These are phyloP conservation scores for Penicilliopsis zonata DNA, from an alignment of 495 filamentous ascomycete species.

Conservation along the genomic window DNA sequence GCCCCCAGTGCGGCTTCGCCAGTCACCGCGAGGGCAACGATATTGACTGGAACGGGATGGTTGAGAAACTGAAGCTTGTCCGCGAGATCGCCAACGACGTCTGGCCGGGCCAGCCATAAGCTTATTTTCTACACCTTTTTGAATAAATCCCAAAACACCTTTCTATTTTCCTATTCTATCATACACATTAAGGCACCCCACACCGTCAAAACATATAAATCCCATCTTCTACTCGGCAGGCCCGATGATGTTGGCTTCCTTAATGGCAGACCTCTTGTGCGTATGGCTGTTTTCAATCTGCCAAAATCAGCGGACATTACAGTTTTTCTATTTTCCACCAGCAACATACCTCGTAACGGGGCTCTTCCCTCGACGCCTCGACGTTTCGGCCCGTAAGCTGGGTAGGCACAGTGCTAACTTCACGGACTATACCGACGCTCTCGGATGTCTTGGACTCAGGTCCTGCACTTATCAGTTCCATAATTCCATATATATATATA, in stretches of 20 bases:
- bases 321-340: too few relatives aligned
- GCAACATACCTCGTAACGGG: slow-evolving; percentile 20
- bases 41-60: slow-evolving; percentile 53
- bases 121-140: neutral
- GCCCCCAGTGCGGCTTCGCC: slow-evolving; percentile 73
- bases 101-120: slow-evolving; percentile 51
- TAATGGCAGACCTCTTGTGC: slow-evolving; percentile 20
- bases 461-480: slow-evolving; percentile 9
- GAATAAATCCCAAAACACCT: neutral
- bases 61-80: slow-evolving; percentile 55
- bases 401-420: slow-evolving; percentile 10
- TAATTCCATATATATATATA: neutral
- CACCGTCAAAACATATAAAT: neutral
- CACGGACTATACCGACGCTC: slow-evolving; percentile 15
- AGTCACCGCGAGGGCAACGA: slow-evolving; percentile 59
- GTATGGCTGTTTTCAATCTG: slow-evolving; percentile 24
- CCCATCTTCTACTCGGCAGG: slow-evolving; percentile 12
- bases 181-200: neutral
- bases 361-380: slow-evolving; percentile 10
- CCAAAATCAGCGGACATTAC: too few relatives aligned
- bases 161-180: slow-evolving; percentile 1
- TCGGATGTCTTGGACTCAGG: slow-evolving; percentile 17
- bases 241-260: slow-evolving; percentile 23
- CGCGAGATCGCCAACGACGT: slow-evolving; percentile 59
- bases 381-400: slow-evolving; percentile 15